These are phyloP conservation scores for Microcos paniculata DNA, from an alignment of 345 rosid species.

Conservation along the genomic window DNA sequence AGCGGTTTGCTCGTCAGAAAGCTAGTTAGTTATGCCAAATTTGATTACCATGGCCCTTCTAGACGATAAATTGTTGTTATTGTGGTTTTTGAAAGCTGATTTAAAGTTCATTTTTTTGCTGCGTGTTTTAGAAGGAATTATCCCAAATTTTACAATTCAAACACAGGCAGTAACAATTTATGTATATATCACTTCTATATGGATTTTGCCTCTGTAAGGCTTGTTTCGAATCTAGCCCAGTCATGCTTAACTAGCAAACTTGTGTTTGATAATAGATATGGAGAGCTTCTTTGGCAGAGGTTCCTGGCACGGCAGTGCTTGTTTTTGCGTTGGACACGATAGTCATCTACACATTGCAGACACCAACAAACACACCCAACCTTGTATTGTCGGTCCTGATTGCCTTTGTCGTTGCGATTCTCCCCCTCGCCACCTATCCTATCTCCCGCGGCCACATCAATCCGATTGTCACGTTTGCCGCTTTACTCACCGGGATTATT, in stretches of 20 bases:
- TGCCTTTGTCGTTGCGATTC: slow-evolving; percentile 30
- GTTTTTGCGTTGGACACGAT: slow-evolving; percentile 40
- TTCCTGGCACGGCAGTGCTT: slow-evolving; percentile 46
- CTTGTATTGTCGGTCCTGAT: slow-evolving; percentile 37
- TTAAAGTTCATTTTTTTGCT: too few species aligned
- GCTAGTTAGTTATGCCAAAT: not conserved
- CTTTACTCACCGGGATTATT: slow-evolving; percentile 40
- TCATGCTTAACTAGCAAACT: not conserved
- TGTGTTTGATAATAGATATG: slow-evolving; percentile 49
- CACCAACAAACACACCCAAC: slow-evolving; percentile 24
- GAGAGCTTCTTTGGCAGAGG: slow-evolving; percentile 46
- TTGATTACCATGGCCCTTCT: not conserved
- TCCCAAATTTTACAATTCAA: too few species aligned
- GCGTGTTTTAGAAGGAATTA: too few species aligned
- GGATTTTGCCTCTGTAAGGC: too few species aligned
- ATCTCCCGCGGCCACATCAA: slow-evolving; percentile 51
- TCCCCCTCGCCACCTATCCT: slow-evolving; percentile 43
- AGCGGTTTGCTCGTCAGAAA: slow-evolving; percentile 53
- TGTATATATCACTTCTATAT: not conserved
- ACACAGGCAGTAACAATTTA: not conserved
- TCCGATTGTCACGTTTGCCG: slow-evolving; percentile 40
- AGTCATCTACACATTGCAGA: slow-evolving; percentile 32
- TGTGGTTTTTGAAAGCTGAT: too few species aligned
- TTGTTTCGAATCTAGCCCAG: too few species aligned
- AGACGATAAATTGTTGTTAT: not conserved